Conservation (phyloP, 2,329 filamentous ascomycete species). For the Ceratocystis alfenasii region DNA sequence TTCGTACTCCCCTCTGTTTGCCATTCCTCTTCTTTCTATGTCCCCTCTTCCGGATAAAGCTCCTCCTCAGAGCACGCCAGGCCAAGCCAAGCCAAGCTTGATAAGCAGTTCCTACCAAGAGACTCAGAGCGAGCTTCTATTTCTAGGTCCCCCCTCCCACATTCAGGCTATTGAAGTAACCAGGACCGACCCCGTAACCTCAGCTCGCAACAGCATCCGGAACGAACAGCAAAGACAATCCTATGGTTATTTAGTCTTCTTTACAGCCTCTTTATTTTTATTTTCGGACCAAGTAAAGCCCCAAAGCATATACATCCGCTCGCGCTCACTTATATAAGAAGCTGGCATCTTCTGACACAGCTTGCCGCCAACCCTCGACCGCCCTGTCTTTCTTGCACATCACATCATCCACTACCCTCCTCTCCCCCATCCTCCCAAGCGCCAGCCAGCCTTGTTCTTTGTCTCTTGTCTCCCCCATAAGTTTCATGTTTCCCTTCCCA, state of each 20-base stretch:
- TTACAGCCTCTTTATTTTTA: constrained; percentile 9
- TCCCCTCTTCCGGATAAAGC: background rate
- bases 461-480: constrained; percentile 2
- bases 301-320: too few species aligned
- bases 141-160: too few species aligned
- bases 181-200: background rate
- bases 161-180: too few species aligned
- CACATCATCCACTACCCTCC: background rate
- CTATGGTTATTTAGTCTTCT: background rate
- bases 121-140: too few species aligned
- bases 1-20: background rate
- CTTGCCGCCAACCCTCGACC: background rate
- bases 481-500: constrained; percentile 10
- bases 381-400: background rate
- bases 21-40: background rate
- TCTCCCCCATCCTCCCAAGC: background rate
- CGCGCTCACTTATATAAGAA: background rate
- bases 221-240: constrained; percentile 5
- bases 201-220: constrained; percentile 1
- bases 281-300: background rate
- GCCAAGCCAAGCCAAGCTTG: background rate
- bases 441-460: background rate
- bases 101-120: too few species aligned
- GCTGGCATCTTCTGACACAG: background rate
- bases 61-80: background rate